Percentiles rank a stretch among this genome's conserved stretches.
phyloP scores from a whole-genome alignment of 768 basidiomycete species.

The Tylopilus sp. region DNA sequence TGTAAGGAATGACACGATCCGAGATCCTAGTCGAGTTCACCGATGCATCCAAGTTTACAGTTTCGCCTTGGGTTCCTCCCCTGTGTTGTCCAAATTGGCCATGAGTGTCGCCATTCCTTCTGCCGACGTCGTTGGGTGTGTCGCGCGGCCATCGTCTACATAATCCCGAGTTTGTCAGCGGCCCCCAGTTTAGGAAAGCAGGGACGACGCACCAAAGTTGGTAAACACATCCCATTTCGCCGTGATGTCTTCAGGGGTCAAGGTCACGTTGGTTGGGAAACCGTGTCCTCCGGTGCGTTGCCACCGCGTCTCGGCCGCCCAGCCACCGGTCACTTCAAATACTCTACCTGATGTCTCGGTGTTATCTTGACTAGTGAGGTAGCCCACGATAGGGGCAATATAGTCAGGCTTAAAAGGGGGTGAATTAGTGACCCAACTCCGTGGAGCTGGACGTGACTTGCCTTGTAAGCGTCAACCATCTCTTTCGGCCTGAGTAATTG shows the following conservation, averaged over 20 bases:
- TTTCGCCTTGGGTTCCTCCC: slow-evolving; percentile 44
- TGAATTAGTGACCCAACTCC: neutral
- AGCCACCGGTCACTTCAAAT: slow-evolving; percentile 88
- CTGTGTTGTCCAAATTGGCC: slow-evolving; percentile 49
- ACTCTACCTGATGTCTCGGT: slow-evolving; percentile 66
- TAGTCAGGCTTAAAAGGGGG: slow-evolving; percentile 69
- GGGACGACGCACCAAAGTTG: slow-evolving; percentile 59
- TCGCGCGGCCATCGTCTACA: slow-evolving; percentile 76
- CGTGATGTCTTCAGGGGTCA: slow-evolving; percentile 78
- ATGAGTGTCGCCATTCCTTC: slow-evolving; percentile 80
- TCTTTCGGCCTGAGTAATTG: slow-evolving; percentile 60
- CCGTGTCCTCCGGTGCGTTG: slow-evolving; percentile 84
- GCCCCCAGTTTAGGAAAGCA: neutral
- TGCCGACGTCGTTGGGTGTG: slow-evolving; percentile 68
- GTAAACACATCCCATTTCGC: slow-evolving; percentile 83
- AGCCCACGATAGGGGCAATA: slow-evolving; percentile 91
- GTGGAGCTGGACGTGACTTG: slow-evolving; percentile 20
- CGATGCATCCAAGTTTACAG: slow-evolving; percentile 34
- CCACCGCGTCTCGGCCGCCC: slow-evolving; percentile 92
- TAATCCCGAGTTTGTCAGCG: neutral
- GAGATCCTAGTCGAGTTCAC: neutral
- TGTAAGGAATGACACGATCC: neutral
- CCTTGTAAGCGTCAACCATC: slow-evolving; percentile 89
- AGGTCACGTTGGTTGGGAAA: slow-evolving; percentile 74
- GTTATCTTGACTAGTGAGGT: slow-evolving; percentile 81